Evolutionary conservation across 2,329 filamentous ascomycete species (phyloP).

Genomic region (Fusarium scirpi): DNA sequence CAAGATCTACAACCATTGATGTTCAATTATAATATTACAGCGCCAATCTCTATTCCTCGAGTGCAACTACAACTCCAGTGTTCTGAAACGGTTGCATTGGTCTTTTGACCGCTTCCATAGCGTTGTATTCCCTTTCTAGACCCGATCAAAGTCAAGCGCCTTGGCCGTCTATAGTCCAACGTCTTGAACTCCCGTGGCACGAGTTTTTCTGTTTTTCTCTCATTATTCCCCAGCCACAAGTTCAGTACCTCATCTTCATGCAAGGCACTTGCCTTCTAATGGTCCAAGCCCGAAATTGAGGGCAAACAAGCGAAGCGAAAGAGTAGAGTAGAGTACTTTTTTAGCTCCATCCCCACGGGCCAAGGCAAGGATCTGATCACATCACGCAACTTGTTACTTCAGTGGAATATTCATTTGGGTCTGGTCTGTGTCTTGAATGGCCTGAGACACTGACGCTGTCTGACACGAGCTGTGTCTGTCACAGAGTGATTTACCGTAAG

Average conservation of each 20-base stretch:
- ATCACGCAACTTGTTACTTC: conserved; percentile 25
- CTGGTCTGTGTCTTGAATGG: neutral
- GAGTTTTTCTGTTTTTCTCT: neutral
- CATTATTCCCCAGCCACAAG: conserved; percentile 11
- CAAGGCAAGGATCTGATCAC: neutral
- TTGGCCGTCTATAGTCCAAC: neutral
- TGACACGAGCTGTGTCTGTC: conserved; percentile 17
- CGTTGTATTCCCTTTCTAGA: conserved; percentile 1
- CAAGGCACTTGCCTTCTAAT: conserved; percentile 9
- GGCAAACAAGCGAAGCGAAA: neutral
- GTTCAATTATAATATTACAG: neutral
- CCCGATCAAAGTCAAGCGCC: conserved; percentile 2
- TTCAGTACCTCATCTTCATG: conserved; percentile 18
- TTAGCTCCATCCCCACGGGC: conserved; percentile 2
- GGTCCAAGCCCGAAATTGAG: conserved; percentile 38
- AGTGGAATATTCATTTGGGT: neutral
- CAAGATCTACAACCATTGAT: neutral
- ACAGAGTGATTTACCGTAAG: conserved; percentile 11
- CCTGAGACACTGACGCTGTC: conserved; percentile 26
- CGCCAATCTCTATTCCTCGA: conserved; percentile 10
- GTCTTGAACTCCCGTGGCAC: neutral
- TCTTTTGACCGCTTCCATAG: conserved; percentile 4
- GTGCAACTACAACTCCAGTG: conserved; percentile 2
- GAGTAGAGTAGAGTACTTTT: neutral
- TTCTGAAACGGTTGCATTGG: conserved; percentile 3